Base-by-base conservation (phyloP, 1,139 yeast genomes). In the Geotrichum klebahnii region DNA sequence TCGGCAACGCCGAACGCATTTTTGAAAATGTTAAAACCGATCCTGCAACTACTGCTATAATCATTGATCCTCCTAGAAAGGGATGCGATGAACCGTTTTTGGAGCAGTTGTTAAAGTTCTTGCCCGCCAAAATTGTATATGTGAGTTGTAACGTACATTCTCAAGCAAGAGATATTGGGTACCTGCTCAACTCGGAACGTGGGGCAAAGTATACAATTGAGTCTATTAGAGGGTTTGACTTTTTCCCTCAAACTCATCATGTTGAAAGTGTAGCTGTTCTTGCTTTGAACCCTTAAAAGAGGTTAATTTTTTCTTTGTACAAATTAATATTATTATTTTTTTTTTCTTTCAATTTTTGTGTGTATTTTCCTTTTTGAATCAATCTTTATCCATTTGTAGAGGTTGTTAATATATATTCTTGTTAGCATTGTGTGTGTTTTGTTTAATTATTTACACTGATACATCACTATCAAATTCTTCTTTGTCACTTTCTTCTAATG, bases 201-300 rank as follows among this genome's bases (percentile, higher is more conserved):
- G 61, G 61, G 22, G 58, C 61, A 17, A 54, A 75, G 33, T 92
- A 88, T 70, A 71, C 70, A 53, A 78, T 92, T 46, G 96, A 86
- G 59, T 83, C 92, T 58, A 75, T 92, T 36, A 80, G 90, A 62
- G 98, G 98, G 1, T 92, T 92, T 68, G 98, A 92, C 68, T 90
- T 92, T 69, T 92, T 92, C 74, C 98, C 98, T 2, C 97, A 90
- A 67, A 92, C 98, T 0, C 96, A 92, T 64, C 98, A 92, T 65
- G 97, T 92, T 48, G 98, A 92, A 68, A 82, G 95, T 65, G 95
- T 90, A 28, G 96, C 96, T 8, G 97, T 92, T 4, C 72, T 92
- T 57, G 60, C 71, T 23, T 47, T 56, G 24, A 42, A 32, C 20
- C 28, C 31, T 29, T 26, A 33, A 22, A 3, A n/a, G 33, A 16